phyloP scores from a whole-genome alignment of 2,329 filamentous ascomycete genomes.

The Capronia epimyces region DNA sequence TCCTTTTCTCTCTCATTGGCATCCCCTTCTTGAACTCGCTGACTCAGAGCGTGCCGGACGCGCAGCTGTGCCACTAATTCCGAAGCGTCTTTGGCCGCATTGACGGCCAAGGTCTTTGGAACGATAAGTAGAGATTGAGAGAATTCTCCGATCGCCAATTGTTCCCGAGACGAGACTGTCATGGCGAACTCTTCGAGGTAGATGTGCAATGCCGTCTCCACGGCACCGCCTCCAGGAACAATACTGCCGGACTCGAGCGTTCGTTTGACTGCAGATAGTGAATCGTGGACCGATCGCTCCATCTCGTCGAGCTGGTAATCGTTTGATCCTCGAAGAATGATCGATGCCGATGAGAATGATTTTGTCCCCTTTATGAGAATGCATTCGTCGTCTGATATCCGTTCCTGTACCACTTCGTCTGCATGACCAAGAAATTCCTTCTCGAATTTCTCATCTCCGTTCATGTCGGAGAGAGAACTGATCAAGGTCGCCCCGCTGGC shows the following conservation, averaged over 20 bases:
- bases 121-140: constrained; percentile 90
- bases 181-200: constrained; percentile 98
- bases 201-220: constrained; percentile 98
- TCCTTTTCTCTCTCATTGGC: constrained; percentile 74
- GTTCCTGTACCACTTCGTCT: constrained; percentile 95
- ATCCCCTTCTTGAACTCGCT: constrained; percentile 83
- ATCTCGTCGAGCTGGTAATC: constrained; percentile 98
- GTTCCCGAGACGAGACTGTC: constrained; percentile 91
- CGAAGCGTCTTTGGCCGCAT: constrained; percentile 92
- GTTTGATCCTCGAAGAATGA: constrained; percentile 91
- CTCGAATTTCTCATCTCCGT: constrained; percentile 96
- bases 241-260: constrained; percentile 95
- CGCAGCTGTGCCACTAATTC: constrained; percentile 94
- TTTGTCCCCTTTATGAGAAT: constrained; percentile 96
- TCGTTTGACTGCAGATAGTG: constrained; percentile 91
- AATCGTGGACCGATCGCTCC: constrained; percentile 97
- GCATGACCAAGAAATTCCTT: constrained; percentile 81
- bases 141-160: constrained; percentile 96
- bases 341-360: constrained; percentile 85
- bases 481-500: constrained; percentile 91
- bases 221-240: constrained; percentile 90
- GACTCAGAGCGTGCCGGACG: constrained; percentile 86
- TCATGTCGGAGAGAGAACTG: constrained; percentile 89
- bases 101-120: constrained; percentile 92
- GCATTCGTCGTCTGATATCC: constrained; percentile 97